These are phyloP conservation scores for Linnemannia zychae DNA, from an alignment of 192 early-diverging fungal species.

Conservation along the genomic window DNA sequence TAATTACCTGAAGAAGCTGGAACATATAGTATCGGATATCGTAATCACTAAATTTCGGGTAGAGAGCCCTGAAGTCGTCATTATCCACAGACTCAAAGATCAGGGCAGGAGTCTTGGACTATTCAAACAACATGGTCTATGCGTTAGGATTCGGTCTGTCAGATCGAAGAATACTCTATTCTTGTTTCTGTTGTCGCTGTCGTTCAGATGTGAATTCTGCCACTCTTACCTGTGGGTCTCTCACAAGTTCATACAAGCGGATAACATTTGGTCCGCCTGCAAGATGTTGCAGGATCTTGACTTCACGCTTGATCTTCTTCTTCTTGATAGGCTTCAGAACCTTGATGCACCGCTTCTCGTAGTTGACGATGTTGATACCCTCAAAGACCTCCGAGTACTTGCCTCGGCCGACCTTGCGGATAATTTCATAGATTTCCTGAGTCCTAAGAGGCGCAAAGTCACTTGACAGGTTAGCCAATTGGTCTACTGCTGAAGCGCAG, in stretches of 20 bases:
- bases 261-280: slow-evolving; percentile 94
- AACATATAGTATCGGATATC: slow-evolving; percentile 97
- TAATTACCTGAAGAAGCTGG: slow-evolving; percentile 88
- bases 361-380: slow-evolving; percentile 87
- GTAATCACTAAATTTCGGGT: slow-evolving; percentile 93
- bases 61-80: slow-evolving; percentile 94
- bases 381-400: slow-evolving; percentile 99
- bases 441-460: slow-evolving; percentile 57
- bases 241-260: slow-evolving; percentile 90
- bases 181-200: no score
- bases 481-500: no score
- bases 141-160: neutral
- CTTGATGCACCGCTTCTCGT: slow-evolving; percentile 95
- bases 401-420: slow-evolving; percentile 97
- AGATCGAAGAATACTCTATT: neutral
- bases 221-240: slow-evolving; percentile 85
- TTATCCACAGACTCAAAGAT: slow-evolving; percentile 98
- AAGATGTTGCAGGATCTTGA: slow-evolving; percentile 98
- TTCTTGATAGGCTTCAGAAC: slow-evolving; percentile 99
- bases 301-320: slow-evolving; percentile 99
- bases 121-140: slow-evolving; percentile 4
- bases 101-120: slow-evolving; percentile 95
- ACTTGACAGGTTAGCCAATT: no score
- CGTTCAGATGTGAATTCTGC: neutral
- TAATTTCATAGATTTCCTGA: slow-evolving; percentile 97